Evolutionary conservation across 192 early-diverging fungal genomes (phyloP), one percentile per base, ranked within the genome.

Genomic region (Podila epigama): DNA sequence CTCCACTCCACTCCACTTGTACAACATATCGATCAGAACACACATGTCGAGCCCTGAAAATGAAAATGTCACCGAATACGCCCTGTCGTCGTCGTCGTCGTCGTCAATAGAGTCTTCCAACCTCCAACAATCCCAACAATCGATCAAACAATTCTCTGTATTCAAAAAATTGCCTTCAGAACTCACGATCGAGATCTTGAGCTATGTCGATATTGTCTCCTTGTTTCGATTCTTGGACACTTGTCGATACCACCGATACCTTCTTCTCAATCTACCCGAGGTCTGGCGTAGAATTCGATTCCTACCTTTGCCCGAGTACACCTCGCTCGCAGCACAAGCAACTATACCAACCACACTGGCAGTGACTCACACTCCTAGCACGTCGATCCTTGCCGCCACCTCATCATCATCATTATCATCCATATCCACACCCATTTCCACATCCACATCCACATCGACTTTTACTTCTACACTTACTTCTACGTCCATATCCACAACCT

Each of bases 191-290:
- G 55, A 79, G 4, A 71, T 86, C 29, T 72, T 75, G 37, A 57
- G 48, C 15, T 56, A 81, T 29, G 70, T 86, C 33, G 85, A 86
- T 48, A 63, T 86, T 27, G 55, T 84, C 36, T 69, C 85, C 9
- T 64, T 75, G 18, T 82, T 80, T 37, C 65, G 64, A 22, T 63
- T 84, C 8, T 66, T 82, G 41, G 85, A 86, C 59, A 82, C 85
- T 13, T 84, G 83, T 20, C 41, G 64, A 1, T 67, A 79, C 31
- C 69, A 71, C 28, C 79, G 85, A 12, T 70, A 79, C 28, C 66
- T 79, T n/a, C 70, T 83, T 22, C 58, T 86, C 10, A 68, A 69
- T 34, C 58, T 84, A 27, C 79, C 60, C 7, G 64, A 51, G 16
- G 52, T 84, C 20, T 86, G 85, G 85, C 50, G 60, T 20, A 60